These are phyloP conservation scores for Zizania latifolia DNA, from an alignment of 176 grass and related monocot genomes.

Conservation along the genomic window DNA sequence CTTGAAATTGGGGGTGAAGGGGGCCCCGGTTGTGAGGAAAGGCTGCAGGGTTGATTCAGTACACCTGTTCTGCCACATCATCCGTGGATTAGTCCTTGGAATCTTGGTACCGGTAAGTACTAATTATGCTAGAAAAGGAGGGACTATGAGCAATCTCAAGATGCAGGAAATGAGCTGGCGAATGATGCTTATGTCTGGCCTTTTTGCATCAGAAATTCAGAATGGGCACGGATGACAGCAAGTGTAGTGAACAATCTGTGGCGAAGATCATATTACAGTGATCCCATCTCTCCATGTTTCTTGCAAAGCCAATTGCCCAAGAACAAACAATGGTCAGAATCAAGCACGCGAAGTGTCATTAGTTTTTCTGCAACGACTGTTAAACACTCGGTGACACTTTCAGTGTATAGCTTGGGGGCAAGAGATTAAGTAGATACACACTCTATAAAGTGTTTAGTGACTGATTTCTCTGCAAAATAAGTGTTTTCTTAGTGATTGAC, in stretches of 20 bases:
- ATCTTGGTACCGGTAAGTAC: neutral
- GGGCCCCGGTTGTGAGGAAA: neutral
- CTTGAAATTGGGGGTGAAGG: conserved; percentile 26
- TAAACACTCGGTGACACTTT: neutral
- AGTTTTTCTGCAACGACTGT: neutral
- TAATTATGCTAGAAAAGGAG: neutral
- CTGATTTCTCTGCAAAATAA: neutral
- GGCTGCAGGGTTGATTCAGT: neutral
- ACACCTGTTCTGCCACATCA: conserved; percentile 34
- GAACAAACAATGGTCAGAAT: conserved; percentile 5
- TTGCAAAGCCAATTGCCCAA: neutral
- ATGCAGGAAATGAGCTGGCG: conserved; percentile 23
- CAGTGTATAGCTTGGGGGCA: neutral
- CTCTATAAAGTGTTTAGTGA: neutral
- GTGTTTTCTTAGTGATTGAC: neutral
- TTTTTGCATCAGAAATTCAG: conserved; percentile 15
- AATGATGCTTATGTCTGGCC: conserved; percentile 26
- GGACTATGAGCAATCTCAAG: neutral
- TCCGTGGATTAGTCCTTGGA: neutral
- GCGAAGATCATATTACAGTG: neutral
- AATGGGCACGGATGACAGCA: conserved; percentile 2
- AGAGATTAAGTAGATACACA: neutral
- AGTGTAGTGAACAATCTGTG: neutral
- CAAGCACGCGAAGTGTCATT: neutral
- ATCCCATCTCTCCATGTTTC: neutral